Conservation (phyloP, 2,329 filamentous ascomycete species). For the Helicocarpus griseus region DNA sequence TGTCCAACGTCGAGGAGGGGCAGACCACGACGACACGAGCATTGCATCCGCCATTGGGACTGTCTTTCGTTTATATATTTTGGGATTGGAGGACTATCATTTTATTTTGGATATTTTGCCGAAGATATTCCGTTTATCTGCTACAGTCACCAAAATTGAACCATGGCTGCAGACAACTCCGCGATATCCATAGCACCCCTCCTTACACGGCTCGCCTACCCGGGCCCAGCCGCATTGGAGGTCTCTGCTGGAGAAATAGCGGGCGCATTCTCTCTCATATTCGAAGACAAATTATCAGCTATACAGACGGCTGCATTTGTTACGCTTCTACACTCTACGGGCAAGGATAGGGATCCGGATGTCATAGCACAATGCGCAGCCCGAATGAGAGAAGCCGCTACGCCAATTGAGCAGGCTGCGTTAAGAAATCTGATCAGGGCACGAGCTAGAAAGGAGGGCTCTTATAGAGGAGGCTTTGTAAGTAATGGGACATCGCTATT, state of each 20-base stretch:
- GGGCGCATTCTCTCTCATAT: conserved; percentile 76
- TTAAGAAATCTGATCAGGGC: conserved; percentile 53
- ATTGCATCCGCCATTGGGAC: background rate
- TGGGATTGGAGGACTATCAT: too few relatives aligned
- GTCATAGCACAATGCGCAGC: conserved; percentile 77
- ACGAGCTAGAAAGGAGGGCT: conserved; percentile 56
- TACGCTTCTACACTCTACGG: conserved; percentile 85
- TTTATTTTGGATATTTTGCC: background rate
- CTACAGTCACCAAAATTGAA: background rate
- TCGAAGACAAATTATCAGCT: too few relatives aligned
- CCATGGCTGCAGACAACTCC: conserved; percentile 22
- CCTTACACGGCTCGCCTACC: conserved; percentile 38
- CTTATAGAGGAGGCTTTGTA: conserved; percentile 75
- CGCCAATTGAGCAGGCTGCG: conserved; percentile 55
- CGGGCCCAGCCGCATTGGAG: conserved; percentile 33
- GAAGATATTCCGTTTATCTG: background rate
- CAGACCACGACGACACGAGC: background rate
- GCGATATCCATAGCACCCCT: conserved; percentile 38
- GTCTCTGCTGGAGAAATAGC: conserved; percentile 76
- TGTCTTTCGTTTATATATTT: background rate
- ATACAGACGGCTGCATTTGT: conserved; percentile 79
- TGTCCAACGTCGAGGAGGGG: background rate
- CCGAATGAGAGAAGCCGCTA: conserved; percentile 73
- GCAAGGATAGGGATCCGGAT: conserved; percentile 71
- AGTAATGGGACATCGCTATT: conserved; percentile 26